A percentile compares a stretch with the other conserved stretches of the same genome.
Evolutionary conservation across 805 yeast species (phyloP).

Genomic region (Candida golubevii): DNA sequence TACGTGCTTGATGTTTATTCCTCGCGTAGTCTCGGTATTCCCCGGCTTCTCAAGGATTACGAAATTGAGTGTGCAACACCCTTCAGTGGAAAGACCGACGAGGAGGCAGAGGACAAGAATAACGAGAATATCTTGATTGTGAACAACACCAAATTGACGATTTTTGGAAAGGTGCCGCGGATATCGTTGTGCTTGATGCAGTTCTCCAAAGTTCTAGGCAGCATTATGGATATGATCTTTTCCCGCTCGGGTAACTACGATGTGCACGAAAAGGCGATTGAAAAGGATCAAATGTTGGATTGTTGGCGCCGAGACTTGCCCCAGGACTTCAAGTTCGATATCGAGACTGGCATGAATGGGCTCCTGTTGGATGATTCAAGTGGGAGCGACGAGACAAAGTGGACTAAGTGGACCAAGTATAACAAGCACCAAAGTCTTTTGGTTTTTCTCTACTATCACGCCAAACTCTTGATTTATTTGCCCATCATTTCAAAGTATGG

Average conservation of each 20-base stretch:
- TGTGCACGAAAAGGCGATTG: conserved; percentile 23
- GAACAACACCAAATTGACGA: conserved; percentile 53
- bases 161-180: conserved; percentile 67
- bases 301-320: conserved; percentile 77
- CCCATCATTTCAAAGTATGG: conserved; percentile 41
- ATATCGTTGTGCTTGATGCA: conserved; percentile 63
- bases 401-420: not conserved
- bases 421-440: conserved; percentile 46
- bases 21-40: conserved; percentile 76
- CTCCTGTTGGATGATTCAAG: conserved; percentile 31
- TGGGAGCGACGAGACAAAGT: not conserved
- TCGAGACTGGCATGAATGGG: conserved; percentile 51
- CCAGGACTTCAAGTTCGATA: conserved; percentile 51
- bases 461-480: conserved; percentile 38
- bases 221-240: conserved; percentile 66
- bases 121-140: conserved; percentile 56
- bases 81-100: conserved; percentile 43
- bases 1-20: conserved; percentile 73
- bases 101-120: conserved; percentile 30
- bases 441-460: conserved; percentile 42
- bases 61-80: conserved; percentile 88
- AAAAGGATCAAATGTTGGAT: conserved; percentile 64
- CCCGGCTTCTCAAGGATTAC: conserved; percentile 70
- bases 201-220: conserved; percentile 68
- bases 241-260: conserved; percentile 46